Conservation (phyloP, 768 basidiomycete genomes). For the Trametes gibbosa region DNA sequence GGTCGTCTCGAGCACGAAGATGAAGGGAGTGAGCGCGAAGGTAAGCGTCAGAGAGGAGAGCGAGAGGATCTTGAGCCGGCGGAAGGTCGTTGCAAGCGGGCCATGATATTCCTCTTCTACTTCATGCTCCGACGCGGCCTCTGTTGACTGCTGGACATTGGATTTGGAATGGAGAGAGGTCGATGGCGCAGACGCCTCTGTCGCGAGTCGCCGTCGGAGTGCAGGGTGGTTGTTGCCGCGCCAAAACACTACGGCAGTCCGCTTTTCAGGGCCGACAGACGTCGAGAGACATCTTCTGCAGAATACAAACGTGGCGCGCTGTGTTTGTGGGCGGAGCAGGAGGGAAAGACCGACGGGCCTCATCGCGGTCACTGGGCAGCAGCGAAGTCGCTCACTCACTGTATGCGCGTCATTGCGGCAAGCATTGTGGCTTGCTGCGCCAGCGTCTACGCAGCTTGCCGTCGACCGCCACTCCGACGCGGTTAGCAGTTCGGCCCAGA, state of each 20-base stretch:
- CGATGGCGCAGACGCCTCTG: background rate
- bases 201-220: background rate
- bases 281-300: constrained; percentile 2
- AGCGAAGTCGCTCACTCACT: background rate
- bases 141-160: background rate
- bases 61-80: constrained; percentile 79
- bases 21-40: constrained; percentile 68
- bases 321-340: background rate
- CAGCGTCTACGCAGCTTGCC: constrained; percentile 10
- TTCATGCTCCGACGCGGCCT: background rate
- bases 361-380: constrained; percentile 8
- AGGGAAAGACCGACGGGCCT: background rate
- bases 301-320: background rate
- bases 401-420: too few species aligned
- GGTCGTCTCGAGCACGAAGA: constrained; percentile 67
- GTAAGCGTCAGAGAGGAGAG: constrained; percentile 73
- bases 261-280: background rate
- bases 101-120: constrained; percentile 55
- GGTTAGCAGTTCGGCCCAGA: background rate
- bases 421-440: background rate
- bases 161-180: background rate
- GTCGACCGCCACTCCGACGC: constrained; percentile 1
- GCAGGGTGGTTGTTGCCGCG: background rate
- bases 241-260: too few species aligned
- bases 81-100: constrained; percentile 70